phyloP scores from a whole-genome alignment of 1,139 yeast species.

The Yamadazyma friedrichii region DNA sequence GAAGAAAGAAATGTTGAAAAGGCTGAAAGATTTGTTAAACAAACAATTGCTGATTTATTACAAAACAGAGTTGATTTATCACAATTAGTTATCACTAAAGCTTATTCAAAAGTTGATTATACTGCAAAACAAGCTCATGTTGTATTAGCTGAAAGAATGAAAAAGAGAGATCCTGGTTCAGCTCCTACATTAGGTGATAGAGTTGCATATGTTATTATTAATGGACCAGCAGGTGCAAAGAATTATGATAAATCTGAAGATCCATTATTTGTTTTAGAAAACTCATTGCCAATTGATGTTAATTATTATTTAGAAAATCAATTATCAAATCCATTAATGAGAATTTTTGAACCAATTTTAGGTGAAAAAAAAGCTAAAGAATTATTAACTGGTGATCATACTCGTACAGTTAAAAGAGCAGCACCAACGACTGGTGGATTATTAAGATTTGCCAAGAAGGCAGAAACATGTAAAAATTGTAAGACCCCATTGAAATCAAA shows the following conservation, averaged over 20 bases:
- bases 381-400: conserved; percentile 76
- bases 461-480: conserved; percentile 87
- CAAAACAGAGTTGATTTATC: conserved; percentile 93
- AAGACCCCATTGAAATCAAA: conserved; percentile 69
- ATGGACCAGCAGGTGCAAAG: conserved; percentile 71
- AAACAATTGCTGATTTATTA: conserved; percentile 83
- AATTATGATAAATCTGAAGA: conserved; percentile 96
- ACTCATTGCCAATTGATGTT: conserved; percentile 91
- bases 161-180: conserved; percentile 93
- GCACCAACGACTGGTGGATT: conserved; percentile 74
- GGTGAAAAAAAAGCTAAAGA: conserved; percentile 85
- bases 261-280: conserved; percentile 88
- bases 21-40: conserved; percentile 82
- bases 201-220: conserved; percentile 94
- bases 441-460: conserved; percentile 88
- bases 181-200: conserved; percentile 98
- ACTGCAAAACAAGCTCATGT: conserved; percentile 97
- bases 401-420: conserved; percentile 70
- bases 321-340: conserved; percentile 83
- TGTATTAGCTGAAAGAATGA: conserved; percentile 93
- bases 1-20: conserved; percentile 88
- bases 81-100: conserved; percentile 90
- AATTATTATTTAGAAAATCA: conserved; percentile 93
- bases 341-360: conserved; percentile 93
- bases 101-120: conserved; percentile 84